A percentile compares a stretch with the other conserved stretches of the same genome.
Conservation (phyloP, 306 rosid species). For the Quercus parvula region DNA sequence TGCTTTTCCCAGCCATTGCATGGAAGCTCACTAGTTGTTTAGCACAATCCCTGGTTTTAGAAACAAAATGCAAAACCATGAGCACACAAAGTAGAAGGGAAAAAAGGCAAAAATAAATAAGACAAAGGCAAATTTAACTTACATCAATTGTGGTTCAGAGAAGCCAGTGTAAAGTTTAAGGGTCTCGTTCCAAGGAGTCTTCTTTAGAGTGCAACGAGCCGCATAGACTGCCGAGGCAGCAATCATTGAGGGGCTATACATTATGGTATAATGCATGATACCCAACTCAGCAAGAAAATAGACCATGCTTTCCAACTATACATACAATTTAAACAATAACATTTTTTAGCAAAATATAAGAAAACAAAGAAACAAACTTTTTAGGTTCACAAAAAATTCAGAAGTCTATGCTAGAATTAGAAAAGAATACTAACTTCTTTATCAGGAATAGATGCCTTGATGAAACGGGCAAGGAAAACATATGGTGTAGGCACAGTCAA, state of each 20-base stretch:
- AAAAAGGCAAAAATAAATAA: not conserved
- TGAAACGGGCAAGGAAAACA: conserved; percentile 80
- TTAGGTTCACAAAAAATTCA: not conserved
- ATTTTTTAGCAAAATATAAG: not conserved
- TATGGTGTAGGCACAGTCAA: conserved; percentile 82
- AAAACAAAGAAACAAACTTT: not conserved
- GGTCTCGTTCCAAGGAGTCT: conserved; percentile 73
- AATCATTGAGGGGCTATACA: conserved; percentile 75
- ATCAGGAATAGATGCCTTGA: conserved; percentile 65
- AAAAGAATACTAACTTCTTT: conserved; percentile 28
- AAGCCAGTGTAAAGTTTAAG: conserved; percentile 67
- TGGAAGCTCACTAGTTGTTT: conserved; percentile 50
- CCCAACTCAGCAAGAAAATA: conserved; percentile 75
- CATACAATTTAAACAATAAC: not conserved
- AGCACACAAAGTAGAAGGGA: not conserved
- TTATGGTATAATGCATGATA: conserved; percentile 60
- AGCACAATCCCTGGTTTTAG: conserved; percentile 58
- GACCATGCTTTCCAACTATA: conserved; percentile 59
- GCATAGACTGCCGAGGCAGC: conserved; percentile 91
- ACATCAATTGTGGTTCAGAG: conserved; percentile 59
- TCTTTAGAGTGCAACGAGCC: conserved; percentile 68
- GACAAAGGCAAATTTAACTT: not conserved
- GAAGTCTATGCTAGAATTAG: too few species aligned
- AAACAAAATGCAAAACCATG: not conserved
- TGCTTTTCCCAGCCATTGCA: conserved; percentile 32